phyloP scores from a whole-genome alignment of 2,329 filamentous ascomycete genomes.

The Rhinocladiella mackenziei region DNA sequence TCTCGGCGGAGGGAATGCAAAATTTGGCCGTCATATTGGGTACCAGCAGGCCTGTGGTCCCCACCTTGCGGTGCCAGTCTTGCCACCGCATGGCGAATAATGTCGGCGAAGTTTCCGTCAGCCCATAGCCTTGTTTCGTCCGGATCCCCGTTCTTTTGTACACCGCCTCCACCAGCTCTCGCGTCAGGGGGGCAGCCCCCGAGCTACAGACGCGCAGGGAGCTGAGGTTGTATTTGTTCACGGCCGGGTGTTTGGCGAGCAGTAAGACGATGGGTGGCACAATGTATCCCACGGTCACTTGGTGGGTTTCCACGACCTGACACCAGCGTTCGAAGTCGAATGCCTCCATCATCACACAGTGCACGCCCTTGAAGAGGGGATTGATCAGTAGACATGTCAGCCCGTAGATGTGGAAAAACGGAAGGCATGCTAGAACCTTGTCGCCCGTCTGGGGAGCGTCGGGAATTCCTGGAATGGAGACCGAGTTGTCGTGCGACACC shows the following conservation, averaged over 20 bases:
- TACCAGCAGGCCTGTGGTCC: not conserved
- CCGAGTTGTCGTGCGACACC: not conserved
- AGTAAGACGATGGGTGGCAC: slow-evolving; percentile 78
- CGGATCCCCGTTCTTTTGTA: slow-evolving; percentile 55
- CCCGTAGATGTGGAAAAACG: slow-evolving; percentile 77
- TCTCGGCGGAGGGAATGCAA: not conserved
- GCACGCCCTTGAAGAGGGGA: slow-evolving; percentile 66
- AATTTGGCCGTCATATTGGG: not conserved
- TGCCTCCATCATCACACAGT: slow-evolving; percentile 66
- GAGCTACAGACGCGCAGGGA: slow-evolving; percentile 63
- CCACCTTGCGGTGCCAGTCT: not conserved
- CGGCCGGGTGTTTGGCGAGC: slow-evolving; percentile 62
- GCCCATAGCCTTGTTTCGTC: slow-evolving; percentile 68
- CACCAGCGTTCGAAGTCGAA: slow-evolving; percentile 68
- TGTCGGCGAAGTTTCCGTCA: slow-evolving; percentile 62
- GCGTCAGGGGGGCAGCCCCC: slow-evolving; percentile 71
- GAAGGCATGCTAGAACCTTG: slow-evolving; percentile 42
- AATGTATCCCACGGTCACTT: slow-evolving; percentile 63
- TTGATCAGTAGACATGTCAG: slow-evolving; percentile 66
- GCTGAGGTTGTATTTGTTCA: slow-evolving; percentile 66
- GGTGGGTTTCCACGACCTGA: slow-evolving; percentile 62
- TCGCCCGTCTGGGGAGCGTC: not conserved
- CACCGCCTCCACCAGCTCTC: slow-evolving; percentile 66
- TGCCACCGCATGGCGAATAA: not conserved
- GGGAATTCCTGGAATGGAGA: not conserved